phyloP scores from a whole-genome alignment of 2,329 filamentous ascomycete genomes.

The Aspergillus piperis region DNA sequence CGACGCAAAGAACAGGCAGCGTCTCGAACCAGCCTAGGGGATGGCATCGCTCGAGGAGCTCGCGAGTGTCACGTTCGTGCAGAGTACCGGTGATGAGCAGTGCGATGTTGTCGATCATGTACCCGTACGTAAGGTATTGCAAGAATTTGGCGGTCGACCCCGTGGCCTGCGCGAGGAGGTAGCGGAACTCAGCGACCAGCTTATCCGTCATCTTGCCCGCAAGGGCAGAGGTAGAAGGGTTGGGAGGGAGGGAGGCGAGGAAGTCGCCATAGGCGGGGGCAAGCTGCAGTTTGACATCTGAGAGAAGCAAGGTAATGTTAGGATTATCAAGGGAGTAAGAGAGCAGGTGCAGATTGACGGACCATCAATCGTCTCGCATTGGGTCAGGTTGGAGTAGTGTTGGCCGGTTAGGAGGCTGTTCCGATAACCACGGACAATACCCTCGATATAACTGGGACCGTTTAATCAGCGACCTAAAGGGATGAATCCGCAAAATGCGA shows the following conservation, averaged over 20 bases:
- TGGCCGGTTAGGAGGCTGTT: constrained; percentile 86
- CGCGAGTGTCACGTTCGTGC: constrained; percentile 94
- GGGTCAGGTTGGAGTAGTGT: constrained; percentile 93
- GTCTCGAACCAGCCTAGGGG: constrained; percentile 99
- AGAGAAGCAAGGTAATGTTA: not conserved
- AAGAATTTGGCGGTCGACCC: constrained; percentile 92
- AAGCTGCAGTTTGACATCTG: constrained; percentile 97
- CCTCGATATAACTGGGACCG: constrained; percentile 79
- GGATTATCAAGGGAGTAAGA: constrained; percentile 2
- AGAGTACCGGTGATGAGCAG: constrained; percentile 96
- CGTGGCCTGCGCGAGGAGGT: constrained; percentile 89
- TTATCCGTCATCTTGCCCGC: constrained; percentile 97
- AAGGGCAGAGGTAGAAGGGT: constrained; percentile 93
- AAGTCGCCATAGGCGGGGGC: constrained; percentile 97
- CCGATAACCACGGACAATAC: constrained; percentile 94
- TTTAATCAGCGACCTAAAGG: constrained; percentile 21
- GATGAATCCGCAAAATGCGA: not conserved
- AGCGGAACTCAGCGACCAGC: constrained; percentile 95
- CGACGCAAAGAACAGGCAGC: constrained; percentile 95
- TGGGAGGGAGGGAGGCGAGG: constrained; percentile 87
- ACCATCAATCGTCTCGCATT: constrained; percentile 98
- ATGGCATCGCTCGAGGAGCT: constrained; percentile 93
- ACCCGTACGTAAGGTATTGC: constrained; percentile 97
- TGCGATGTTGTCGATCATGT: constrained; percentile 99
- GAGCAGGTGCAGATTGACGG: constrained; percentile 32